Percentiles rank a stretch among this genome's conserved stretches.
Evolutionary conservation across 129 eudicot species (phyloP).

Genomic region (Lactuca saligna): DNA sequence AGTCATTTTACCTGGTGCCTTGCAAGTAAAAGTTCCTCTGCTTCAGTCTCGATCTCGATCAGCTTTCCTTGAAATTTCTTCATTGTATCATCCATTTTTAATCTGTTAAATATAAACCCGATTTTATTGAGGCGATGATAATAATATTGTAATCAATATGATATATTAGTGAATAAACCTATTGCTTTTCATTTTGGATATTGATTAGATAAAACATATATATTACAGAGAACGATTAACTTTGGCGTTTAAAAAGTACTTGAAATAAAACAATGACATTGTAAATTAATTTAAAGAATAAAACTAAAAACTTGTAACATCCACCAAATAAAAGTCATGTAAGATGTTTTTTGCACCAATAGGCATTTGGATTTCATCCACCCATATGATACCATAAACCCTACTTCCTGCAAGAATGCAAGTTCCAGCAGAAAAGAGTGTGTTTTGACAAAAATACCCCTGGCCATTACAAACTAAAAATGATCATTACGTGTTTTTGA

Average conservation of each 20-base stretch:
- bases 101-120: slow-evolving; percentile 11
- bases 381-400: not conserved
- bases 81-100: slow-evolving; percentile 62
- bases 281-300: not conserved
- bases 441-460: not conserved
- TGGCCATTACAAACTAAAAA: not conserved
- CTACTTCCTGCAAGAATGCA: not conserved
- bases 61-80: slow-evolving; percentile 58
- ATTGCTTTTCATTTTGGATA: not conserved
- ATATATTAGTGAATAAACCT: not conserved
- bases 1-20: slow-evolving; percentile 62
- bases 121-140: not conserved
- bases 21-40: slow-evolving; percentile 71
- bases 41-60: slow-evolving; percentile 69
- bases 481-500: not conserved
- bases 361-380: not conserved
- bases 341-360: no score
- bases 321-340: no score
- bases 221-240: not conserved
- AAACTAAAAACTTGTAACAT: not conserved
- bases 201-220: not conserved
- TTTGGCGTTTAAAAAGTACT: not conserved
- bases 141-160: not conserved
- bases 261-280: not conserved
- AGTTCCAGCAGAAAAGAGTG: not conserved